Percentiles rank a stretch among this genome's conserved stretches.
Evolutionary conservation across 768 basidiomycete genomes (phyloP).

Genomic region (Crepidotus variabilis): DNA sequence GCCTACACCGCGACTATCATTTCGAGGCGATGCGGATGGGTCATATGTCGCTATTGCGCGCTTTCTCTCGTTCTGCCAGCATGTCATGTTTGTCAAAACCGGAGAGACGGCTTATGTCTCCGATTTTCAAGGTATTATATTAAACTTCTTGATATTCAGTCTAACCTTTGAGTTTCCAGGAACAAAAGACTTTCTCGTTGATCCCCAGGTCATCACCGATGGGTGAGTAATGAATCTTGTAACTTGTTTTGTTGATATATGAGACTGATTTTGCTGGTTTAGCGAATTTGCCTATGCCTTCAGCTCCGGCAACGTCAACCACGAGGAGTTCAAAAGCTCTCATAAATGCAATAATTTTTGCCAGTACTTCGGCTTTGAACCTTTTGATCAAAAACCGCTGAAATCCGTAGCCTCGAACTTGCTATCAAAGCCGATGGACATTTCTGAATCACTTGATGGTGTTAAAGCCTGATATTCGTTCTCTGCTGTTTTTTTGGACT

Average conservation of each 20-base stretch:
- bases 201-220: conserved; percentile 17
- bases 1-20: not conserved
- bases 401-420: too few relatives aligned
- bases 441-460: too few relatives aligned
- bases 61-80: conserved; percentile 12
- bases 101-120: conserved; percentile 9
- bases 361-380: conserved; percentile 8
- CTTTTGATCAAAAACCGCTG: not conserved
- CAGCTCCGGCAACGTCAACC: conserved; percentile 11
- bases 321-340: conserved; percentile 2
- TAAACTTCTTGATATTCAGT: not conserved
- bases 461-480: too few relatives aligned
- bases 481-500: too few relatives aligned
- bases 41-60: not conserved
- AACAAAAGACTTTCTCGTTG: conserved; percentile 7
- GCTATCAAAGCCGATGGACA: too few relatives aligned
- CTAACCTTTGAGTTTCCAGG: conserved; percentile 2
- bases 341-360: conserved; percentile 17
- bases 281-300: conserved; percentile 4
- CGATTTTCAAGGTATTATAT: conserved; percentile 10
- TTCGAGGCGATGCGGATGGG: not conserved
- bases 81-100: conserved; percentile 13
- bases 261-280: not conserved
- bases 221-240: conserved; percentile 6
- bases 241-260: not conserved